Percentiles rank a stretch among this genome's conserved stretches.
phyloP scores from a whole-genome alignment of 148 eudicot species.

The Silene uniflora region DNA sequence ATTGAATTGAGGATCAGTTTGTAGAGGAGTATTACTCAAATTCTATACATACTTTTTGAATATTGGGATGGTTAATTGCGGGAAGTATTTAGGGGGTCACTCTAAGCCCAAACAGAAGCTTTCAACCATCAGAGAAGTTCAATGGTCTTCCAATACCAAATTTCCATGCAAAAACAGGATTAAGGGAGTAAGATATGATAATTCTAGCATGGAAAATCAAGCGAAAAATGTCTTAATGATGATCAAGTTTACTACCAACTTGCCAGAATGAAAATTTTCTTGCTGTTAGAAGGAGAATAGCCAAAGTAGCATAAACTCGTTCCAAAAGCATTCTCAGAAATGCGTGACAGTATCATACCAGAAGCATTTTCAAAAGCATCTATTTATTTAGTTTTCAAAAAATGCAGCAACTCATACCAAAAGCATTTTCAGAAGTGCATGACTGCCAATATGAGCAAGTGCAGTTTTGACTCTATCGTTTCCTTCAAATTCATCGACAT shows the following conservation, averaged over 20 bases:
- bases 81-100: background rate
- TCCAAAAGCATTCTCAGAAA: conserved; percentile 87
- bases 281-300: too few relatives aligned
- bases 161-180: background rate
- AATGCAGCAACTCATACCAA: conserved; percentile 42
- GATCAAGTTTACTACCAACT: background rate
- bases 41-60: background rate
- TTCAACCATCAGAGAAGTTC: too few relatives aligned
- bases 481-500: conserved; percentile 67
- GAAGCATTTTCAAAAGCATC: background rate
- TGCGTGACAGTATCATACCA: conserved; percentile 37
- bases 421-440: conserved; percentile 84
- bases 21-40: too few relatives aligned
- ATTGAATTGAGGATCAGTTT: too few relatives aligned
- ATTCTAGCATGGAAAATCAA: background rate
- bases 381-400: background rate
- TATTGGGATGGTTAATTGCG: background rate
- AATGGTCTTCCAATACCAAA: background rate
- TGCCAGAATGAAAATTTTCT: too few relatives aligned
- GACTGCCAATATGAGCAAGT: conserved; percentile 84
- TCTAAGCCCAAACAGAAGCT: background rate
- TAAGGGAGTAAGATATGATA: background rate
- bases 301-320: conserved; percentile 11
- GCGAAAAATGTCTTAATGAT: background rate
- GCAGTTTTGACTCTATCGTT: conserved; percentile 50